A percentile compares a stretch with the other conserved stretches of the same genome.
phyloP scores from a whole-genome alignment of 331 rosid genomes.

The Stylosanthes scabra region DNA sequence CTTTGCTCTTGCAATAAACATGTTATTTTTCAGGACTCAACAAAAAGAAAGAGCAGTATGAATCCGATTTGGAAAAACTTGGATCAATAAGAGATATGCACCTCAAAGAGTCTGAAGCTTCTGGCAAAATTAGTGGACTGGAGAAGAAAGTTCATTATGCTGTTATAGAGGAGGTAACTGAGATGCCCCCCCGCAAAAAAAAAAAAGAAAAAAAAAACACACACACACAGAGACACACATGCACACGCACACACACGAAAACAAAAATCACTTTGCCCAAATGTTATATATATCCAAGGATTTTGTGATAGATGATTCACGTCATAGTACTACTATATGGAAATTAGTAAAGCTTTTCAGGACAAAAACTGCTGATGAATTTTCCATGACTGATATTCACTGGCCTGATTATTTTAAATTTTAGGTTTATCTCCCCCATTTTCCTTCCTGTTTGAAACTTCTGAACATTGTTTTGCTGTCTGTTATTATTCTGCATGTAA shows the following conservation, averaged over 20 bases:
- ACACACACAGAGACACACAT: too few species aligned
- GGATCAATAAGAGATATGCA: conserved; percentile 99
- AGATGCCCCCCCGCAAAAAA: not conserved
- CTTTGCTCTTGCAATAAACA: conserved; percentile 36
- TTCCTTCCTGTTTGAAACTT: not conserved
- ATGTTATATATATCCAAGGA: too few species aligned
- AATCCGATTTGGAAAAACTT: conserved; percentile 85
- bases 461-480: not conserved
- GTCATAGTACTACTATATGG: too few species aligned
- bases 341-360: not conserved
- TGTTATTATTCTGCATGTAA: not conserved
- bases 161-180: conserved; percentile 88
- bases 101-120: conserved; percentile 91
- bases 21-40: conserved; percentile 60
- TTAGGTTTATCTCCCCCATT: not conserved
- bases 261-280: too few species aligned
- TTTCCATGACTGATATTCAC: not conserved
- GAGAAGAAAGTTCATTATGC: conserved; percentile 96
- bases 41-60: conserved; percentile 83
- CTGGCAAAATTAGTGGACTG: conserved; percentile 94
- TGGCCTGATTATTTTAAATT: not conserved
- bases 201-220: too few species aligned
- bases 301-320: too few species aligned
- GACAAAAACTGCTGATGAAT: conserved; percentile 1
- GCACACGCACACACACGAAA: too few species aligned